A percentile compares a stretch with the other conserved stretches of the same genome.
Conservation (phyloP, 768 basidiomycete species). For the Auriscalpium orientale region DNA sequence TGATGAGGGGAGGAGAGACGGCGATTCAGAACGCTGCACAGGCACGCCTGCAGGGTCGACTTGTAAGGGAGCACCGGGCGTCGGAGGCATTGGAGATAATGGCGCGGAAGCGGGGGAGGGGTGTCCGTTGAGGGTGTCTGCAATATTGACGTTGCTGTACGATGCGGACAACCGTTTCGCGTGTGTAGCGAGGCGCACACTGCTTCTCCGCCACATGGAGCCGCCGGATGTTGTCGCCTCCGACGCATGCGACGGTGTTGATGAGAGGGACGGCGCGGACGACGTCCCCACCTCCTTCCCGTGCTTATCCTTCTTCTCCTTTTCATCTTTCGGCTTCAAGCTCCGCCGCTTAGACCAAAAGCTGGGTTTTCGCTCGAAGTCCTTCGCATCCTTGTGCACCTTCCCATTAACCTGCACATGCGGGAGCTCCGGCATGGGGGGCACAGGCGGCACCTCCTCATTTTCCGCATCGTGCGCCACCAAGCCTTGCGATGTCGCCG, state of each 20-base stretch:
- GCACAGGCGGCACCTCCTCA: conserved; percentile 18
- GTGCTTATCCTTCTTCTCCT: conserved; percentile 12
- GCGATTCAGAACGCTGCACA: not conserved
- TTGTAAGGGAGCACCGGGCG: not conserved
- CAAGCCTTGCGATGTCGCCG: conserved; percentile 12
- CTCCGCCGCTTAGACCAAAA: conserved; percentile 53
- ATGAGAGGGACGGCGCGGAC: conserved; percentile 3
- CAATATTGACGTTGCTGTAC: not conserved
- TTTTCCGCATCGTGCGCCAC: conserved; percentile 16
- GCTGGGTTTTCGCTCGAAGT: conserved; percentile 36
- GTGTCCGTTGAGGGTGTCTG: not conserved
- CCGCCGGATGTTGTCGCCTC: conserved; percentile 5
- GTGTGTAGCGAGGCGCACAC: conserved; percentile 3
- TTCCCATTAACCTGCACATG: conserved; percentile 22
- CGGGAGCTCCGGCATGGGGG: conserved; percentile 24
- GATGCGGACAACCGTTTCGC: conserved; percentile 5
- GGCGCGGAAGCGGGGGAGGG: not conserved
- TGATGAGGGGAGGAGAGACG: not conserved
- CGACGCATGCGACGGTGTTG: conserved; percentile 8
- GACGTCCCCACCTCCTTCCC: not conserved
- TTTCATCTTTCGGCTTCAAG: conserved; percentile 18
- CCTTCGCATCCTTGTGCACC: conserved; percentile 16
- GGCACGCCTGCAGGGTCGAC: too few species aligned
- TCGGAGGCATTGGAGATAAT: not conserved
- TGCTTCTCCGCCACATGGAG: conserved; percentile 12